Evolutionary conservation across 192 early-diverging fungal genomes (phyloP).

Genomic region (Phlyctochytrium bullatum): DNA sequence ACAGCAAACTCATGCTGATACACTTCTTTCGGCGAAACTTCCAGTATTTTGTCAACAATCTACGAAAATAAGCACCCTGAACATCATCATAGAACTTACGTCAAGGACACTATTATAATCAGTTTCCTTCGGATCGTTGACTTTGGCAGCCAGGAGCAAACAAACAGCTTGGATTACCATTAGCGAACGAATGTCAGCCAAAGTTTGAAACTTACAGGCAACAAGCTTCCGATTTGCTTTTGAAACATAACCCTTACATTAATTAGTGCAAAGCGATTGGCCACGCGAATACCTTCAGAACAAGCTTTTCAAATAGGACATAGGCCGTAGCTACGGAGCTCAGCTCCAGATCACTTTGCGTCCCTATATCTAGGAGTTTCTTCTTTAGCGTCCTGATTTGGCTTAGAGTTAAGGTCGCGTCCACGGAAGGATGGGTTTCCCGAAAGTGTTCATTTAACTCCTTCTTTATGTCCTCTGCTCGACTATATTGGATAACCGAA

Average conservation of each 20-base stretch:
- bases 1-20: constrained; percentile 87
- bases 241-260: constrained; percentile 54
- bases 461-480: constrained; percentile 77
- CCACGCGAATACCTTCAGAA: constrained; percentile 60
- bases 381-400: constrained; percentile 84
- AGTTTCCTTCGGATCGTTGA: constrained; percentile 79
- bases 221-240: constrained; percentile 73
- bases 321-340: constrained; percentile 85
- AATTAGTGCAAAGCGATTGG: neutral
- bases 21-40: constrained; percentile 74
- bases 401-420: constrained; percentile 76
- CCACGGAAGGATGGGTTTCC: constrained; percentile 75
- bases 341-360: constrained; percentile 73
- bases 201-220: constrained; percentile 38
- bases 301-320: constrained; percentile 95
- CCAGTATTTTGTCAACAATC: constrained; percentile 73
- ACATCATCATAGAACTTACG: constrained; percentile 20
- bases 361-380: constrained; percentile 59
- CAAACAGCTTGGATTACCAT: constrained; percentile 55
- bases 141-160: constrained; percentile 78
- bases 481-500: constrained; percentile 78
- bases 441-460: constrained; percentile 88
- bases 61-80: constrained; percentile 15
- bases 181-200: neutral
- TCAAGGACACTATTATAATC: constrained; percentile 61